Evolutionary conservation across 2,329 filamentous ascomycete species (phyloP).

Genomic region (Rugonectria rugulosa): DNA sequence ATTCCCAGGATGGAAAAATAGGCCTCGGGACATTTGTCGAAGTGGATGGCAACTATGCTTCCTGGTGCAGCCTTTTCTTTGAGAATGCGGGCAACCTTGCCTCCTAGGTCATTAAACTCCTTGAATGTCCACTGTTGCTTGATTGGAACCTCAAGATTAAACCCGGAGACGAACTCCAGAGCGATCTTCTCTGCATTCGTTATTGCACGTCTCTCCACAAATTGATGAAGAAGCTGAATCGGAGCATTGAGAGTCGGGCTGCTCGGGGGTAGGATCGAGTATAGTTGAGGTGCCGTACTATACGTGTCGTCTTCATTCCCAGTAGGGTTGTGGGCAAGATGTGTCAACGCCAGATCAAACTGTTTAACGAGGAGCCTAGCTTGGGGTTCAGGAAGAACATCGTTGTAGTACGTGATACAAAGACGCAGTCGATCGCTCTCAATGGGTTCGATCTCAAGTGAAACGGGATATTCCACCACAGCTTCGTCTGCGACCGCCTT

Average conservation of each 20-base stretch:
- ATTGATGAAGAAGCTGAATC: conserved; percentile 74
- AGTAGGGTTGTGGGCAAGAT: conserved; percentile 62
- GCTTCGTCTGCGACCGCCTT: conserved; percentile 69
- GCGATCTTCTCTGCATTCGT: conserved; percentile 67
- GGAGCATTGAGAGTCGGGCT: conserved; percentile 63
- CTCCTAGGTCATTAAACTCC: conserved; percentile 75
- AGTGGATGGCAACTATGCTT: conserved; percentile 76
- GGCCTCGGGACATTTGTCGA: conserved; percentile 85
- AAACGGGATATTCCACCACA: conserved; percentile 79
- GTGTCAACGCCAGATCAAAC: conserved; percentile 70
- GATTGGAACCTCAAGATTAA: conserved; percentile 54
- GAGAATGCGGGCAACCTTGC: conserved; percentile 75
- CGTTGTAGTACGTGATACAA: conserved; percentile 70
- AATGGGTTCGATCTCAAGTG: conserved; percentile 76
- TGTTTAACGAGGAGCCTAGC: conserved; percentile 73
- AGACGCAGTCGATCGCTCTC: conserved; percentile 59
- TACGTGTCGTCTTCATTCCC: conserved; percentile 50
- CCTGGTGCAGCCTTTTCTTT: conserved; percentile 59
- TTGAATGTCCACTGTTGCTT: conserved; percentile 74
- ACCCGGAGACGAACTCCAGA: conserved; percentile 74
- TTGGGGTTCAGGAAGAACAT: conserved; percentile 73
- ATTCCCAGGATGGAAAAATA: conserved; percentile 85
- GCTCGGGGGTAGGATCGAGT: conserved; percentile 72
- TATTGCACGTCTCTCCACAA: conserved; percentile 72
- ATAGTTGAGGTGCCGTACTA: conserved; percentile 47